Conservation (phyloP, 2,329 filamentous ascomycete genomes). For the Hymenoscyphus albidus region DNA sequence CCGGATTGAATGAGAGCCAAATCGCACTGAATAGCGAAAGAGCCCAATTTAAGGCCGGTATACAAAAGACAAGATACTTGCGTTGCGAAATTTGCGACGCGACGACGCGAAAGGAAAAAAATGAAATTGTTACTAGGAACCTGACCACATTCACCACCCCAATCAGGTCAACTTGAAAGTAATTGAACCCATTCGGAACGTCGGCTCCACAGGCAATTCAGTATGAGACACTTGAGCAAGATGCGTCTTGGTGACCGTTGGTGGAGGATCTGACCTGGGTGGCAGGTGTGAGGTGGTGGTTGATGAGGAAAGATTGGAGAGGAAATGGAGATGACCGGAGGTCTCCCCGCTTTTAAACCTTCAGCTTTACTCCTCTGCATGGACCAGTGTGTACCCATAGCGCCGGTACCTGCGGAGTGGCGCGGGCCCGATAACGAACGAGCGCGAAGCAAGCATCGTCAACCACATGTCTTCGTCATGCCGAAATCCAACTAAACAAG, state of each 20-base stretch:
- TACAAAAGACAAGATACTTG: slow-evolving; percentile 34
- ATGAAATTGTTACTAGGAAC: neutral
- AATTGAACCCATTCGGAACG: neutral
- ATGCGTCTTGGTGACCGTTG: too few relatives aligned
- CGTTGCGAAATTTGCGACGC: neutral
- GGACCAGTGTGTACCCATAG: neutral
- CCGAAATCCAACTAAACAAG: neutral
- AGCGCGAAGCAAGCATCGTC: slow-evolving; percentile 3
- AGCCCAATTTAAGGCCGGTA: slow-evolving; percentile 41
- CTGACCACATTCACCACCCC: neutral
- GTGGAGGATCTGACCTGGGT: slow-evolving; percentile 30
- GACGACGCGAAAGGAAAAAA: neutral
- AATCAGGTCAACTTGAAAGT: neutral
- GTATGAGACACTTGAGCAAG: too few relatives aligned
- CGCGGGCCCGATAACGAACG: neutral
- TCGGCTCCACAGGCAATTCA: too few relatives aligned
- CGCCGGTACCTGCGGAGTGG: neutral
- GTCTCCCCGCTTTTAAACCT: slow-evolving; percentile 5
- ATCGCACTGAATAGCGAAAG: slow-evolving; percentile 38
- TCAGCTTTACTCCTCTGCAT: neutral
- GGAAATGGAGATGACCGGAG: neutral
- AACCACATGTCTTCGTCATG: neutral
- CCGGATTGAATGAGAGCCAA: slow-evolving; percentile 44
- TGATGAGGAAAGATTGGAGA: slow-evolving; percentile 36
- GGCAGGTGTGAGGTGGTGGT: slow-evolving; percentile 39